Conservation (phyloP, 176 grass and related monocot genomes). For the Pontederia crassipes region DNA sequence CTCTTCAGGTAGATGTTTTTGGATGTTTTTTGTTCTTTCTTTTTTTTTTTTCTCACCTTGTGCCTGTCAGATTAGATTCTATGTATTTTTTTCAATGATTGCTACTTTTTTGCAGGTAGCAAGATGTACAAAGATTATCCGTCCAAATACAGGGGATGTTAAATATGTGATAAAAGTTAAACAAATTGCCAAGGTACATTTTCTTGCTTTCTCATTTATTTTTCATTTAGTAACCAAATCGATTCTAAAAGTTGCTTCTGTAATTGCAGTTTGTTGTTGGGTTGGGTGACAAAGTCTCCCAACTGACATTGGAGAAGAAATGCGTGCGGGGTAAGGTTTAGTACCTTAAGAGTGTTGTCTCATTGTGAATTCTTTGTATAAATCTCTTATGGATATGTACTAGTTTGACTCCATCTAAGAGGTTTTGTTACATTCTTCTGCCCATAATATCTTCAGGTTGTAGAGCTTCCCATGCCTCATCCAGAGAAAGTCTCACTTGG, state of each 20-base stretch:
- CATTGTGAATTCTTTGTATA: too few species aligned
- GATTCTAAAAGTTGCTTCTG: constrained; percentile 22
- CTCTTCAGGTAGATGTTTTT: constrained; percentile 42
- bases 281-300: constrained; percentile 89
- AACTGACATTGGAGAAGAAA: constrained; percentile 94
- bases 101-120: constrained; percentile 43
- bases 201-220: neutral
- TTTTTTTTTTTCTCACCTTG: neutral
- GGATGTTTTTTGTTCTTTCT: neutral
- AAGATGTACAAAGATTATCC: constrained; percentile 95
- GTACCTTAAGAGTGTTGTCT: too few species aligned
- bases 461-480: constrained; percentile 33
- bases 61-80: neutral
- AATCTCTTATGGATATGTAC: too few species aligned
- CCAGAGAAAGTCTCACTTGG: constrained; percentile 25
- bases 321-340: constrained; percentile 68
- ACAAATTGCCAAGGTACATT: constrained; percentile 88
- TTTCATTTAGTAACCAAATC: neutral
- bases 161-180: constrained; percentile 98
- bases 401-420: too few species aligned
- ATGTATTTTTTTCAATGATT: neutral
- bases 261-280: constrained; percentile 76
- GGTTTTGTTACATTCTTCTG: too few species aligned
- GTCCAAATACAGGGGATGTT: constrained; percentile 75
- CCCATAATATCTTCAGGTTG: constrained; percentile 12